A percentile compares a stretch with the other conserved stretches of the same genome.
Evolutionary conservation across 495 filamentous ascomycete genomes (phyloP).

Genomic region (Neurospora sp.): DNA sequence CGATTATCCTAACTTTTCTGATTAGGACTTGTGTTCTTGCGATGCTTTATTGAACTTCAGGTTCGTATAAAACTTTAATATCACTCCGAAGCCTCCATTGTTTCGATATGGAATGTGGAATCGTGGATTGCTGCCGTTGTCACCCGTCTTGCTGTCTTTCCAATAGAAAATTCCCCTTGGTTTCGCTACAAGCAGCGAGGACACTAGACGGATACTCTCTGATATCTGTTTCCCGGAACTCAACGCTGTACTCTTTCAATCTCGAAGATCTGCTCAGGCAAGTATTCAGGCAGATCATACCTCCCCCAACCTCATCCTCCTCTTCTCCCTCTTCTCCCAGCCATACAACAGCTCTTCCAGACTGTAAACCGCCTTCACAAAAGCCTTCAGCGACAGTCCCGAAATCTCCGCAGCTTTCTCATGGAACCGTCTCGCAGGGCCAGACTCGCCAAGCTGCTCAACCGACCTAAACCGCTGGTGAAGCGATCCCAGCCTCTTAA

Average conservation of each 20-base stretch:
- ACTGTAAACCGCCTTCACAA: slow-evolving; percentile 14
- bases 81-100: too few species aligned
- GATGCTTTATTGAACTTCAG: too few species aligned
- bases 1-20: too few species aligned
- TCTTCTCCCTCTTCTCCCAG: slow-evolving; percentile 12
- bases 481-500: slow-evolving; percentile 12
- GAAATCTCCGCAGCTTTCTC: slow-evolving; percentile 15
- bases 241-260: background rate
- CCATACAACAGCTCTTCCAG: slow-evolving; percentile 13
- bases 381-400: slow-evolving; percentile 11
- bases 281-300: background rate
- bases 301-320: slow-evolving; percentile 2
- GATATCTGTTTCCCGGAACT: too few species aligned
- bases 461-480: slow-evolving; percentile 7
- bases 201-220: too few species aligned
- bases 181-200: too few species aligned
- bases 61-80: too few species aligned
- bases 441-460: slow-evolving; percentile 10
- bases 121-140: too few species aligned
- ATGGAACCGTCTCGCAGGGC: slow-evolving; percentile 14
- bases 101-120: too few species aligned
- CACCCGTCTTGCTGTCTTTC: too few species aligned
- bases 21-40: background rate
- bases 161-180: too few species aligned
- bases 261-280: background rate